phyloP scores from a whole-genome alignment of 495 filamentous ascomycete species.

The Neurospora cerealis region DNA sequence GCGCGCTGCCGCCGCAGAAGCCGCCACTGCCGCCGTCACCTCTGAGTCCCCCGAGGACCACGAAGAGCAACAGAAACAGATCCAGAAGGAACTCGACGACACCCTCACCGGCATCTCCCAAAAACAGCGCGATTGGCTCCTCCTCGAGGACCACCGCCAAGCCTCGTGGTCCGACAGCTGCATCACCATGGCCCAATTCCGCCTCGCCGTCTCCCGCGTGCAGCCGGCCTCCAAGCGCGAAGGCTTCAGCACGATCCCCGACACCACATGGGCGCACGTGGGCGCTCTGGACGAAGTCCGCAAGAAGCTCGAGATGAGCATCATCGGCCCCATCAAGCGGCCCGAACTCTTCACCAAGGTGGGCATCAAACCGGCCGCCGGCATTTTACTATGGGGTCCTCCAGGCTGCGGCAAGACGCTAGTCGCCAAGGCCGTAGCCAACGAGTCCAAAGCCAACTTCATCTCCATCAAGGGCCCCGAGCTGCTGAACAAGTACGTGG shows the following conservation, averaged over 20 bases:
- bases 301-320: constrained; percentile 72
- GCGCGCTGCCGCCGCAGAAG: constrained; percentile 45
- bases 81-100: not conserved
- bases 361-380: constrained; percentile 80
- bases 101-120: constrained; percentile 19
- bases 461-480: constrained; percentile 96
- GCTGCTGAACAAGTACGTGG: constrained; percentile 89
- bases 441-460: constrained; percentile 93
- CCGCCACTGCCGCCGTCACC: constrained; percentile 10
- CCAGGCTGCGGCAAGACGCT: constrained; percentile 96
- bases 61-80: not conserved
- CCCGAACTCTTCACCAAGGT: constrained; percentile 72
- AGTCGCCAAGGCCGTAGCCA: constrained; percentile 91
- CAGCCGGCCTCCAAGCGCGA: constrained; percentile 91
- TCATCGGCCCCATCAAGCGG: constrained; percentile 83
- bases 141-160: constrained; percentile 21
- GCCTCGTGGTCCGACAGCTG: constrained; percentile 16
- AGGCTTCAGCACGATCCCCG: constrained; percentile 94
- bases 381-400: constrained; percentile 92
- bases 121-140: constrained; percentile 29
- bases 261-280: constrained; percentile 90
- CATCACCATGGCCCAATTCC: constrained; percentile 50
- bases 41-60: not conserved
- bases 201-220: constrained; percentile 69
- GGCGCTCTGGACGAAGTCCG: constrained; percentile 74